Conservation (phyloP, 148 eudicot species). For the Rhododendron henanense region DNA sequence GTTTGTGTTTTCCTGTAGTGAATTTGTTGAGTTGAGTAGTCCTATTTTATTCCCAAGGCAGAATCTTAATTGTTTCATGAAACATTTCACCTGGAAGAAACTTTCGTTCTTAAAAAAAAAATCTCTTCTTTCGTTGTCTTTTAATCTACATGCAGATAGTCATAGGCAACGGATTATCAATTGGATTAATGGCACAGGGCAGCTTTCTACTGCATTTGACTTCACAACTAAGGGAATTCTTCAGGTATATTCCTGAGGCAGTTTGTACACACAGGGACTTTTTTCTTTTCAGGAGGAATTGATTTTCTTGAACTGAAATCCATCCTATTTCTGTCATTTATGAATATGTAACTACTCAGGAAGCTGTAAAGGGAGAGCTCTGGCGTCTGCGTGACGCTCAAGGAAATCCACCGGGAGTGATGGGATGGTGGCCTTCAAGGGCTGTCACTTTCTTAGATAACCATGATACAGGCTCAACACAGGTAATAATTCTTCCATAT, state of each 20-base stretch:
- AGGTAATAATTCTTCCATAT: constrained; percentile 37
- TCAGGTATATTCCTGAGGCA: constrained; percentile 45
- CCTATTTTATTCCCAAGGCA: not conserved
- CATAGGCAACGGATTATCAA: constrained; percentile 88
- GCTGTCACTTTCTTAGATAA: constrained; percentile 90
- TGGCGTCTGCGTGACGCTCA: constrained; percentile 87
- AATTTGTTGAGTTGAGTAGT: not conserved
- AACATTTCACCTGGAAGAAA: not conserved
- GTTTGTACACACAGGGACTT: not conserved
- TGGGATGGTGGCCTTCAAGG: constrained; percentile 98
- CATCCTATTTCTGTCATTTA: not conserved
- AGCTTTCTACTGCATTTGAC: constrained; percentile 82
- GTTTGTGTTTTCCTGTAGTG: not conserved
- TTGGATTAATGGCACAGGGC: constrained; percentile 89
- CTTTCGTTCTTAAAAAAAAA: not conserved
- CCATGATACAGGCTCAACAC: constrained; percentile 96
- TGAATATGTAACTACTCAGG: constrained; percentile 29
- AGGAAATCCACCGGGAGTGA: constrained; percentile 92
- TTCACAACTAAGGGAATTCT: constrained; percentile 95
- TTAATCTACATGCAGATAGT: constrained; percentile 51
- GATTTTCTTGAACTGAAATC: not conserved
- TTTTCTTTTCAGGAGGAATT: not conserved
- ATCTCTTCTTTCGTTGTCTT: not conserved
- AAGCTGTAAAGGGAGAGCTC: constrained; percentile 85
- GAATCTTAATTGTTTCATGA: not conserved